These are phyloP conservation scores for Dactylorhiza incarnata DNA, from an alignment of 106 monocot genomes.

Conservation along the genomic window DNA sequence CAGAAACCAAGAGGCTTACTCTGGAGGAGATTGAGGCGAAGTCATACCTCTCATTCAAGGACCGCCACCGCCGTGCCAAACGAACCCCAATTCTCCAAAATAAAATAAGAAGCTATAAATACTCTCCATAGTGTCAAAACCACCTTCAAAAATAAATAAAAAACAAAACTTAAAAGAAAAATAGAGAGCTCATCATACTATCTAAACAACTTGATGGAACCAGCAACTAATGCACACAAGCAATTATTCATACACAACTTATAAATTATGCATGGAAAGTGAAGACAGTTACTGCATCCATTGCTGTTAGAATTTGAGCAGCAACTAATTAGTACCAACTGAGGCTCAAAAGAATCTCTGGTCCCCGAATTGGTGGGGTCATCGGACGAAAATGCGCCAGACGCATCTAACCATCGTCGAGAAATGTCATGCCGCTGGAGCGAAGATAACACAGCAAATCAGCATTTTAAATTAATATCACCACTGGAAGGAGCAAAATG, in stretches of 20 bases:
- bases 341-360: not conserved
- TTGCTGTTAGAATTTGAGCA: not conserved
- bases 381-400: no score
- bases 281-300: not conserved
- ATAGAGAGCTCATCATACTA: not conserved
- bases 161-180: not conserved
- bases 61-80: no score
- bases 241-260: not conserved
- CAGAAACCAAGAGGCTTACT: no score
- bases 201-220: not conserved
- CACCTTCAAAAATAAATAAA: no score
- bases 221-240: not conserved
- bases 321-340: no score
- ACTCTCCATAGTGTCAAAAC: no score
- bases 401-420: no score
- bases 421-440: not conserved
- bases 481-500: not conserved
- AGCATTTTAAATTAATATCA: not conserved
- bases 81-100: no score
- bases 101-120: no score
- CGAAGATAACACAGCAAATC: not conserved
- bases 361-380: no score
- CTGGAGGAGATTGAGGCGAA: no score
- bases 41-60: no score
- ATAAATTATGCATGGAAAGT: not conserved